Percentiles rank a stretch among this genome's conserved stretches.
Conservation (phyloP, 78 protist genomes). For the Acrasis kona region DNA sequence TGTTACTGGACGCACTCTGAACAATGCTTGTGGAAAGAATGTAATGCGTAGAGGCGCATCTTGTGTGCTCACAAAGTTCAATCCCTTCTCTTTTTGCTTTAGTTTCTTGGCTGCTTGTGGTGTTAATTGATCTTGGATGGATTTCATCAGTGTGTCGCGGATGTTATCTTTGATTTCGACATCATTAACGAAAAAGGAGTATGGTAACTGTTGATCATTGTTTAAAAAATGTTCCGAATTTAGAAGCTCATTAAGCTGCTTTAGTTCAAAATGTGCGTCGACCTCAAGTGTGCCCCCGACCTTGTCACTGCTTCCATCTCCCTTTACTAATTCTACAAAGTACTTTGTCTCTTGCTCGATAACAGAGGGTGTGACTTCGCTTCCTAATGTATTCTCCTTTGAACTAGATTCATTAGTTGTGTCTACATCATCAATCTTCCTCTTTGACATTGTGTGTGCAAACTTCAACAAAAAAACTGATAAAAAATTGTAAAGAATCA, state of each 20-base stretch:
- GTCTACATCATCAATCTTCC: too few relatives aligned
- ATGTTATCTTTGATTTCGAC: constrained; percentile 1
- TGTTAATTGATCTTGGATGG: constrained; percentile 60
- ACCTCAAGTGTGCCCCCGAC: not conserved
- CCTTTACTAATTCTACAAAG: not conserved
- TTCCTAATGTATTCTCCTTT: too few relatives aligned
- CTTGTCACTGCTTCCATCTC: not conserved
- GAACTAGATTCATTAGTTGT: too few relatives aligned
- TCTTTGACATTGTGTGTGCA: too few relatives aligned
- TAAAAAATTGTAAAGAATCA: too few relatives aligned
- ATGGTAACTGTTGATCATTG: constrained; percentile 10
- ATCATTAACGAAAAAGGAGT: constrained; percentile 10
- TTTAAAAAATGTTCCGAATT: not conserved
- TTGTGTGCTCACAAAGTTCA: too few relatives aligned
- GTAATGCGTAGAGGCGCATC: constrained; percentile 28
- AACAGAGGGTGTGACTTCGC: too few relatives aligned
- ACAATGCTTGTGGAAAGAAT: constrained; percentile 90
- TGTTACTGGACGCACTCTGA: constrained; percentile 80
- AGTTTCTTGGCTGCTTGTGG: too few relatives aligned
- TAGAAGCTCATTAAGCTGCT: not conserved
- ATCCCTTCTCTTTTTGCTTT: too few relatives aligned
- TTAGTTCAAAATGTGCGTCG: not conserved
- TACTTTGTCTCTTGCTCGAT: not conserved
- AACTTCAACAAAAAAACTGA: too few relatives aligned
- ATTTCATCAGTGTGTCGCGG: not conserved